Evolutionary conservation across 2,329 filamentous ascomycete genomes (phyloP).

Genomic region (Venturia oleaginea): DNA sequence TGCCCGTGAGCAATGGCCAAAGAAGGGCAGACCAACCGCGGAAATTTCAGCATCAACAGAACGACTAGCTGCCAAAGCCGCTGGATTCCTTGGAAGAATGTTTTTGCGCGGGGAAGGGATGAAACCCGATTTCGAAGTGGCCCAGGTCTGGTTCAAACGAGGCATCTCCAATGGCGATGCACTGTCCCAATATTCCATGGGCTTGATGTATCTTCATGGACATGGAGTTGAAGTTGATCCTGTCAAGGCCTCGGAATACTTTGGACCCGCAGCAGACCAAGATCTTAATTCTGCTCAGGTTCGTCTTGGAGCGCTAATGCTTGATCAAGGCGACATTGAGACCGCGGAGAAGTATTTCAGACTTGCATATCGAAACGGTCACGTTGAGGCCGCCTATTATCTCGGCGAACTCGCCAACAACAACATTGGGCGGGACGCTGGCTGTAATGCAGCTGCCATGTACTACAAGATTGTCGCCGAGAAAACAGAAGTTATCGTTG

Average conservation of each 20-base stretch:
- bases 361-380: conserved; percentile 68
- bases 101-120: conserved; percentile 81
- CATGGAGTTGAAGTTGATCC: conserved; percentile 63
- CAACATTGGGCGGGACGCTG: conserved; percentile 69
- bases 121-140: conserved; percentile 66
- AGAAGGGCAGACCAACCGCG: conserved; percentile 64
- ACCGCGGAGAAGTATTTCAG: conserved; percentile 82
- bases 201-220: conserved; percentile 74
- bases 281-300: conserved; percentile 75
- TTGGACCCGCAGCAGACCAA: conserved; percentile 72
- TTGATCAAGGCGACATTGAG: conserved; percentile 78
- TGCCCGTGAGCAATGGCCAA: conserved; percentile 71
- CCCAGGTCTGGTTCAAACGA: conserved; percentile 73
- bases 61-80: conserved; percentile 71
- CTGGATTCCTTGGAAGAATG: conserved; percentile 82
- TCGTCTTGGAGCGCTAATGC: conserved; percentile 70
- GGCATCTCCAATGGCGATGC: conserved; percentile 68
- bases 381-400: conserved; percentile 87
- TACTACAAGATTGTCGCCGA: conserved; percentile 87
- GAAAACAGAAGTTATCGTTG: conserved; percentile 80
- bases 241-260: conserved; percentile 62
- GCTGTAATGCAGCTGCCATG: conserved; percentile 64
- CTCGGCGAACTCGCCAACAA: conserved; percentile 78
- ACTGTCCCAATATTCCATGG: conserved; percentile 75
- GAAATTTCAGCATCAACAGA: conserved; percentile 64